A percentile compares a stretch with the other conserved stretches of the same genome.
These are phyloP conservation scores for Kregervanrija delftensis DNA, from an alignment of 805 yeast species.

Conservation along the genomic window DNA sequence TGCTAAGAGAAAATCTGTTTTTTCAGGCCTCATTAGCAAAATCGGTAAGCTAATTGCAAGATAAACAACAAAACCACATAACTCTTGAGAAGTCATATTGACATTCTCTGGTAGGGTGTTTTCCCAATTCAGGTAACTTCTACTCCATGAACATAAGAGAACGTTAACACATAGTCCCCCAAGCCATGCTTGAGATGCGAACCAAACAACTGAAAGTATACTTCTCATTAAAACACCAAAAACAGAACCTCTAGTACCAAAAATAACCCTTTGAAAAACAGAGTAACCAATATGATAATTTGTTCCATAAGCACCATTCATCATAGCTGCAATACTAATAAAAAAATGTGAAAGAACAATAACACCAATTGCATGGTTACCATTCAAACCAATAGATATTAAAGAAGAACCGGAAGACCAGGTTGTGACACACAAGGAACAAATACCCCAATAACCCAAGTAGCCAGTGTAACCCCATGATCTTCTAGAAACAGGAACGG, in stretches of 20 bases:
- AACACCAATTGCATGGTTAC: constrained; percentile 23
- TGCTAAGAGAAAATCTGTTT: constrained; percentile 9
- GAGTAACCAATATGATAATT: constrained; percentile 45
- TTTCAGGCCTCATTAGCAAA: constrained; percentile 36
- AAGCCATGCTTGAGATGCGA: constrained; percentile 37
- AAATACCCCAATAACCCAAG: too few species aligned
- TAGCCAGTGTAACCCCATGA: too few species aligned
- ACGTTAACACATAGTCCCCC: constrained; percentile 38
- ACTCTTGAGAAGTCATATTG: constrained; percentile 34
- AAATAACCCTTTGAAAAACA: constrained; percentile 34
- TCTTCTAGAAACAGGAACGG: too few species aligned
- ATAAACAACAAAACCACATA: constrained; percentile 37
- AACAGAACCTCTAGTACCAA: constrained; percentile 38
- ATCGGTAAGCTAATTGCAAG: constrained; percentile 36
- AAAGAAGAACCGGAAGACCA: constrained; percentile 42
- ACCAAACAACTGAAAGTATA: constrained; percentile 40
- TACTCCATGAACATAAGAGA: constrained; percentile 33
- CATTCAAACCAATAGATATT: constrained; percentile 28
- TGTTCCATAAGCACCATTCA: constrained; percentile 40
- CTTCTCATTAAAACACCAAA: constrained; percentile 36
- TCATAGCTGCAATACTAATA: constrained; percentile 33
- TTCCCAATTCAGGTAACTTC: constrained; percentile 31
- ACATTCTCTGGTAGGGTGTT: constrained; percentile 34
- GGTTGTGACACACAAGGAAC: too few species aligned
- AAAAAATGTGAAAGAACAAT: constrained; percentile 35